phyloP scores from a whole-genome alignment of 2,329 filamentous ascomycete genomes.

The Fusarium globosum region DNA sequence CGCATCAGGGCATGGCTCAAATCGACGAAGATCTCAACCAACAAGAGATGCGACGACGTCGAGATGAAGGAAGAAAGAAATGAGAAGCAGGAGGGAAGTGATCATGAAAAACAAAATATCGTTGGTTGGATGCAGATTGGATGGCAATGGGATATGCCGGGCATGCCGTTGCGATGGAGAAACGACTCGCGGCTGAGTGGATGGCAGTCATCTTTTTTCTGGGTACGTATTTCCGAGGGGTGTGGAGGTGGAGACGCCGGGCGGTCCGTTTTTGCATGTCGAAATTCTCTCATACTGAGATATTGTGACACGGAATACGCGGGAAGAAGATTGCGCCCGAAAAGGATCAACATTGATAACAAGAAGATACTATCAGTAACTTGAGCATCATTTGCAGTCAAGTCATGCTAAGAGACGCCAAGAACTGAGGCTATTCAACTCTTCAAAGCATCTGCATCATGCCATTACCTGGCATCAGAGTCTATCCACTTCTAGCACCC shows the following conservation, averaged over 20 bases:
- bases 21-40: slow-evolving; percentile 35
- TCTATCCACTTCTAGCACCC: slow-evolving; percentile 21
- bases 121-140: slow-evolving; percentile 8
- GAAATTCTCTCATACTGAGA: slow-evolving; percentile 44
- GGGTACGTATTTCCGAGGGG: slow-evolving; percentile 38
- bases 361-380: too few species aligned
- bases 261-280: slow-evolving; percentile 34
- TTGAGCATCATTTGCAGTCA: too few species aligned
- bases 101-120: slow-evolving; percentile 26
- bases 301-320: not conserved
- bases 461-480: not conserved
- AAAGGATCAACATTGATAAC: too few species aligned
- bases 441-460: slow-evolving; percentile 5
- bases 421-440: not conserved
- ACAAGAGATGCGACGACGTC: slow-evolving; percentile 25
- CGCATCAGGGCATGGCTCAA: slow-evolving; percentile 36
- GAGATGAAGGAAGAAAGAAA: slow-evolving; percentile 15
- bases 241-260: slow-evolving; percentile 46
- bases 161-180: slow-evolving; percentile 42
- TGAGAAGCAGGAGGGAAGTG: slow-evolving; percentile 17
- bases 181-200: slow-evolving; percentile 42
- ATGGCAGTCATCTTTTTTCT: slow-evolving; percentile 32
- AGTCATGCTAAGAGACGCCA: not conserved
- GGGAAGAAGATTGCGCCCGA: not conserved
- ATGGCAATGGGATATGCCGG: slow-evolving; percentile 37